Base-by-base conservation (phyloP, 768 basidiomycete genomes). In the Leccinum longicurvipes region DNA sequence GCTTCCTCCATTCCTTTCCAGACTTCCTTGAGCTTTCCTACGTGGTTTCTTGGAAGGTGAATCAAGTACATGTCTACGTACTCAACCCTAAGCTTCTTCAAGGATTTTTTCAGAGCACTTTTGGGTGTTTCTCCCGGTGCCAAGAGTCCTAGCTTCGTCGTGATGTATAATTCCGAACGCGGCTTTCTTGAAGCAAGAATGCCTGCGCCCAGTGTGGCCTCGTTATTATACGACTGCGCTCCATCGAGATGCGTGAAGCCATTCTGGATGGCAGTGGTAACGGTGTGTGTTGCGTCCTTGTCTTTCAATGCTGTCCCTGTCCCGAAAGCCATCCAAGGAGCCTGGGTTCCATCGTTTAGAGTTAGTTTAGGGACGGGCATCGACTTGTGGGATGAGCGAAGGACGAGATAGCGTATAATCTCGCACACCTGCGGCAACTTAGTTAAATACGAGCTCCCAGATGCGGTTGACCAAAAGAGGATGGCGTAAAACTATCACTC, bases 21-120 rank as follows among this genome's bases (percentile, higher is more conserved):
- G 50, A 80, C 66, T 24, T 81, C 75, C 54, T 73, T 73, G 51
- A 86, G 68, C 51, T 69, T 77, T 21, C 77, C 79, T 36, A 61
- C 69, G 45, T 76, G 71, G 3, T 67, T 55, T 4, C 55, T 61
- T 4, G 83, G 73, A 44, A 61, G 64, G 62, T 89, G 88, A 51
- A 91, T 74, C 55, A 89, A 71, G 69, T 82, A 88, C 53, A 87
- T 67, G 63, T 88, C 85, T 12, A 88, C 82, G 44, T 77, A 78
- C 52, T 81, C 74, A 51, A 84, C 68, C 12, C 76, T 70, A 5
- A 89, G 73, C 63, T 79, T 80, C 63, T 74, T 66, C 48, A 90
- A 67, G 10, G 84, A 86, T n/a, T 68, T 72, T 32, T 77, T 62
- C 11, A 91, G 66, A 0, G 78, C 72, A 4, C 75, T 73, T 50